Percentiles rank a stretch among this genome's conserved stretches.
These are phyloP conservation scores for Sinapis alba DNA, from an alignment of 441 rosid genomes.

Conservation along the genomic window DNA sequence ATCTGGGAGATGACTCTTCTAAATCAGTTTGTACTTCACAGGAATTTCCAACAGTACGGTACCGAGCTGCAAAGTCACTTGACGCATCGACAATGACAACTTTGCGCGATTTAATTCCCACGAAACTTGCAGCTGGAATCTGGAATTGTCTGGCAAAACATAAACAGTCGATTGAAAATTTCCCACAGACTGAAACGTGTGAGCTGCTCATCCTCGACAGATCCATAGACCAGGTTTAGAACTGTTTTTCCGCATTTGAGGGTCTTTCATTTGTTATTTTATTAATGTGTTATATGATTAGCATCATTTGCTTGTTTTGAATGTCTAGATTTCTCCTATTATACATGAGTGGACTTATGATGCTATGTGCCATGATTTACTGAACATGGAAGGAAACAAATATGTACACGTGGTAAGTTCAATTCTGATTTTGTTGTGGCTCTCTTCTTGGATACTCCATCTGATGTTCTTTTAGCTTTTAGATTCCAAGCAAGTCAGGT, in stretches of 20 bases:
- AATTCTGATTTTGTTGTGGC: conserved; percentile 17
- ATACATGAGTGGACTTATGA: conserved; percentile 99
- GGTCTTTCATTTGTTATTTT: background rate
- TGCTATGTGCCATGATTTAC: conserved; percentile 94
- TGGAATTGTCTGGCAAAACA: conserved; percentile 85
- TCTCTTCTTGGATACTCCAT: conserved; percentile 37
- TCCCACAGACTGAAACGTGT: conserved; percentile 93
- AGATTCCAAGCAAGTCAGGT: conserved; percentile 82
- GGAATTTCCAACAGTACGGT: conserved; percentile 94
- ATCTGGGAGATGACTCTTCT: conserved; percentile 15
- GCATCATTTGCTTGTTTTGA: too few relatives aligned
- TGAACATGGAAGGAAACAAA: conserved; percentile 93
- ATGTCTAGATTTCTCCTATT: too few relatives aligned
- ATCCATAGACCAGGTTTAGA: conserved; percentile 87
- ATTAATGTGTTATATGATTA: too few relatives aligned
- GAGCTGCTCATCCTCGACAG: conserved; percentile 93
- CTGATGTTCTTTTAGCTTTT: conserved; percentile 36
- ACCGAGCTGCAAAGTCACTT: conserved; percentile 93
- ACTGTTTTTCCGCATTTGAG: conserved; percentile 14
- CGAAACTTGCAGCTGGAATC: conserved; percentile 95
- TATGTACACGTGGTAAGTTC: conserved; percentile 80
- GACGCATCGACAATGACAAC: conserved; percentile 95
- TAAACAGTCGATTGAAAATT: conserved; percentile 74
- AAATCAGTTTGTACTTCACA: conserved; percentile 39
- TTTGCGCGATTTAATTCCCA: conserved; percentile 81